phyloP scores from a whole-genome alignment of 768 basidiomycete genomes.

The Suillus cothurnatus region DNA sequence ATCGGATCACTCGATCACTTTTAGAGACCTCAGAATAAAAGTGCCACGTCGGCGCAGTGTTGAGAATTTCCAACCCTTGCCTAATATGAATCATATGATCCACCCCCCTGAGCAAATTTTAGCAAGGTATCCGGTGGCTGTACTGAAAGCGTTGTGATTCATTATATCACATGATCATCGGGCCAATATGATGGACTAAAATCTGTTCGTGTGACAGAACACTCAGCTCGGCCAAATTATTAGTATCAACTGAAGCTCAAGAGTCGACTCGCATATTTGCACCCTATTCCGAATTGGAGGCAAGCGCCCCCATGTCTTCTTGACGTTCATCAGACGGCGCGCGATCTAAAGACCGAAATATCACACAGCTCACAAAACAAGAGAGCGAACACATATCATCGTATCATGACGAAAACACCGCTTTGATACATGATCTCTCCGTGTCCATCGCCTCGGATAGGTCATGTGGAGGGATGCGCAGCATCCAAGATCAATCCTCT shows the following conservation, averaged over 20 bases:
- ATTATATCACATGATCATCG: neutral
- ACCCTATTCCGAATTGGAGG: neutral
- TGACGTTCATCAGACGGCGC: neutral
- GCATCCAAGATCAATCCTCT: neutral
- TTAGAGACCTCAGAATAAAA: neutral
- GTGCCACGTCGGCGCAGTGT: slow-evolving; percentile 1
- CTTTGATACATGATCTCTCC: neutral
- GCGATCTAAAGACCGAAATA: neutral
- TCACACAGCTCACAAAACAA: neutral
- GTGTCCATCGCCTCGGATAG: neutral
- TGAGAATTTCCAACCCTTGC: neutral
- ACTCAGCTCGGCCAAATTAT: neutral
- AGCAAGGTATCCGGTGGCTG: neutral
- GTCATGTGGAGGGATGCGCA: neutral
- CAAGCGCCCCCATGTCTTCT: neutral
- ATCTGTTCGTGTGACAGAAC: neutral
- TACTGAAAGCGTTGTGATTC: neutral
- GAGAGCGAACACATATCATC: neutral
- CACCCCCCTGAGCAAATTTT: neutral
- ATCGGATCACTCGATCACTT: neutral
- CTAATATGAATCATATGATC: no score
- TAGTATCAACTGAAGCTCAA: neutral
- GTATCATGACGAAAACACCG: neutral
- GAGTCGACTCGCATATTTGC: neutral
- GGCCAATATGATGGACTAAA: neutral